A percentile compares a stretch with the other conserved stretches of the same genome.
These are phyloP conservation scores for Gleditsia sinensis DNA, from an alignment of 306 rosid species.

Conservation along the genomic window DNA sequence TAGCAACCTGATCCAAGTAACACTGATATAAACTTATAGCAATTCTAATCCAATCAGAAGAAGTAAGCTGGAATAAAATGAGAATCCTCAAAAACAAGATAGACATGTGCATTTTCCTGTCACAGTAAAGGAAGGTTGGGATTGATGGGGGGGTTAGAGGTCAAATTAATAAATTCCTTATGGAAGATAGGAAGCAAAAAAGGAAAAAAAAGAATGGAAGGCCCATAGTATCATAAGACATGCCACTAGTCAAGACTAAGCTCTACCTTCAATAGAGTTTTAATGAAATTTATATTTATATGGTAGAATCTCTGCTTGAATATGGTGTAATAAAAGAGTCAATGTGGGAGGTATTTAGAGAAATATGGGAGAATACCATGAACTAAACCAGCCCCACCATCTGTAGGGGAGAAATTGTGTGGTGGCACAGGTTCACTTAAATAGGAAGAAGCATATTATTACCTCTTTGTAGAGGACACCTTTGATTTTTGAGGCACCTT, in stretches of 20 bases:
- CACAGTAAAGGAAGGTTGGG: neutral
- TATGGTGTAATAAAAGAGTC: neutral
- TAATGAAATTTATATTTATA: neutral
- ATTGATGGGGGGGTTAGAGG: neutral
- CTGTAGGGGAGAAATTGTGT: conserved; percentile 20
- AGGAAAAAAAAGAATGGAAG: neutral
- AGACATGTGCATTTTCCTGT: neutral
- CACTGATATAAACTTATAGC: neutral
- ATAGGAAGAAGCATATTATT: conserved; percentile 30
- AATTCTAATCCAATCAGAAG: neutral
- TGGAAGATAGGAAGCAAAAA: neutral
- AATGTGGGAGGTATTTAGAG: neutral
- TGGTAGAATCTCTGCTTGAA: neutral
- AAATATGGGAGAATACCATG: neutral
- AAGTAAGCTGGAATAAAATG: neutral
- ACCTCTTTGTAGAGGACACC: conserved; percentile 66
- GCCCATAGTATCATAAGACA: neutral
- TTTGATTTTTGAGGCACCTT: conserved; percentile 62
- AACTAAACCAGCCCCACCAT: conserved; percentile 19
- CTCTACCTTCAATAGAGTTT: neutral
- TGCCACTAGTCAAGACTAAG: neutral
- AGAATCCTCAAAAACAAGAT: neutral
- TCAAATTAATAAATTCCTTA: neutral
- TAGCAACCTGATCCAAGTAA: neutral
- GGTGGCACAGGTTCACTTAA: neutral